Evolutionary conservation across 345 rosid species (phyloP), one percentile per base, ranked within the genome.

Genomic region (Limnanthes douglasii): DNA sequence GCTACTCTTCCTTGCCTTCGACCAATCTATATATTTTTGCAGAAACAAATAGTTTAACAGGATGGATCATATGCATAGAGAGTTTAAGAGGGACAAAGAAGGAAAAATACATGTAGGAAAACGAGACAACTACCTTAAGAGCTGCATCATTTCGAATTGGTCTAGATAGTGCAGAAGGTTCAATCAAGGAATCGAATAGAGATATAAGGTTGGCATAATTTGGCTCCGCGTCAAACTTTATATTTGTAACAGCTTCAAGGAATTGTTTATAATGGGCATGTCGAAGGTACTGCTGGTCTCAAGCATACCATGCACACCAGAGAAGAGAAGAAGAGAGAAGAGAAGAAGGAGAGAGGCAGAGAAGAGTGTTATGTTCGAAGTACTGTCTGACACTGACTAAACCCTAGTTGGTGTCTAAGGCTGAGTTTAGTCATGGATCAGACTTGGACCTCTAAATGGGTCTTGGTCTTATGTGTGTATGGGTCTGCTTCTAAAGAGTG

Each of bases 61-160:
- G 31, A 18, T 31, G 19, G 11, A 21, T 22, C 12, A 47, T 4
- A 10, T 10, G 5, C 33, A n/a, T n/a, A 34, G 10, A 31, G 16
- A 18, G 32, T 39, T 26, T 38, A 16, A 13, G 18, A 18, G 19
- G n/a, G 10, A 19, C 15, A 16, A 28, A 6, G 46, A 28, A 22
- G 12, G 9, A 36, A 53, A 24, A 18, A 13, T 23, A 9, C 6
- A 16, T n/a, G n/a, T 23, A 6, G 11, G 12, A 28, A 28, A 9
- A 28, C n/a, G 32, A 7, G 8, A 45, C 50, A 31, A 31, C 38
- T 17, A 78, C 92, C 85, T 78, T 74, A 34, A 63, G 54, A 35
- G 92, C 92, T 56, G 78, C 92, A 26, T 78, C 81, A 2, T 67
- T 78, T 68, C 77, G 63, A 37, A 78, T 59, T 32, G 92, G 85